Percentiles rank a stretch among this genome's conserved stretches.
Conservation (phyloP, 2,329 filamentous ascomycete species). For the Blastomyces gilchristii region DNA sequence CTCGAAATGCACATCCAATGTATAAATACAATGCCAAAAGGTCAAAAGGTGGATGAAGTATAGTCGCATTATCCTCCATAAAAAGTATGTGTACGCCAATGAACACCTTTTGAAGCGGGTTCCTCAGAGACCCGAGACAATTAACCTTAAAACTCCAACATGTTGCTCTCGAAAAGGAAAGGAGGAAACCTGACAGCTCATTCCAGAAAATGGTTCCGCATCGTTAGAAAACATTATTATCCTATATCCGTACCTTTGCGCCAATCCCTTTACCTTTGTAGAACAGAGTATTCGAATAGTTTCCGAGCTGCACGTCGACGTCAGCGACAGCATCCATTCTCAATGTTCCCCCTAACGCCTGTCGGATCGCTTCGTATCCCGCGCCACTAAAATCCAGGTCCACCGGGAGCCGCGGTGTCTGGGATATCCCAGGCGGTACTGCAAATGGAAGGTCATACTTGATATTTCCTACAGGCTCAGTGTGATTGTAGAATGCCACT, state of each 20-base stretch:
- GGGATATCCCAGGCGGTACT: constrained; percentile 61
- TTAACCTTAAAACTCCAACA: constrained; percentile 9
- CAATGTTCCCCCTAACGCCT: constrained; percentile 68
- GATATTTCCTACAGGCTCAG: constrained; percentile 67
- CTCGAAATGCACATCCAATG: background rate
- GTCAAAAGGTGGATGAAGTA: background rate
- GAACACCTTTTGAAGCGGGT: background rate
- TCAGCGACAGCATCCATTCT: constrained; percentile 68
- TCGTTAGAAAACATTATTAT: background rate
- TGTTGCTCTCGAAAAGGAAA: constrained; percentile 7
- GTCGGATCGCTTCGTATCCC: constrained; percentile 70
- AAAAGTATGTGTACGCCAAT: background rate
- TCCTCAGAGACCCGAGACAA: background rate
- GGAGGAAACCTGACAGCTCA: constrained; percentile 6
- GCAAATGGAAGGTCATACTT: constrained; percentile 63
- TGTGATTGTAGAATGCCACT: constrained; percentile 73
- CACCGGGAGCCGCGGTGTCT: constrained; percentile 70
- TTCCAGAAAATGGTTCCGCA: background rate
- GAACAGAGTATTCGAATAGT: constrained; percentile 63
- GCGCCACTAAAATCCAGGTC: constrained; percentile 65
- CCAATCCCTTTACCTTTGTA: constrained; percentile 62
- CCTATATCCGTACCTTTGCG: constrained; percentile 44
- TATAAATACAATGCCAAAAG: background rate
- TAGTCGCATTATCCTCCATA: background rate
- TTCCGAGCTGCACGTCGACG: constrained; percentile 62